Evolutionary conservation across 2,329 filamentous ascomycete species (phyloP), one percentile per base, ranked within the genome.

Genomic region (Colletotrichum sp.): DNA sequence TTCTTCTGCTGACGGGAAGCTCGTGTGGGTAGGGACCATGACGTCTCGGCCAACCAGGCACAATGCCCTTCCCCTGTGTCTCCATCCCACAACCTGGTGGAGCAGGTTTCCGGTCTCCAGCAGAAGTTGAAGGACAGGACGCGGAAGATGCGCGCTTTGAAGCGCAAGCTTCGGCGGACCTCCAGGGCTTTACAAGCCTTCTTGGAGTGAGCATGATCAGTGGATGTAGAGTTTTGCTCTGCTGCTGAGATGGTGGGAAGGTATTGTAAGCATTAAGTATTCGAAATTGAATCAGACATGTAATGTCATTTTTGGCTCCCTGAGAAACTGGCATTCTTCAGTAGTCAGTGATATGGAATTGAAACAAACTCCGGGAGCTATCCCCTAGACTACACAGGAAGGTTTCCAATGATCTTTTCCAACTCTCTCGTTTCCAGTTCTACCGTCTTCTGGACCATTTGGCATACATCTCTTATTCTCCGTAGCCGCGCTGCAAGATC

Each of bases 321-420:
- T n/a, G 39, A 2, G 0, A 44, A 44, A 4, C 8, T n/a, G 16
- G 16, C 18, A 44, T 6, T 8, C 6, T n/a, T 44, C 16, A 10
- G 39, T 0, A 44, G 39, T 44, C 0, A 0, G 1, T 44, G 8
- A 1, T 0, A n/a, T 18, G 5, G 18, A n/a, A 5, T n/a, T n/a
- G 16, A n/a, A 5, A 0, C 39, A 44, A n/a, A 18, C 5, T 44
- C 8, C 39, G 1, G 8, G 10, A 44, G 5, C 39, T 6, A 2
- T 1, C 4, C 2, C 5, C 8, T 44, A 4, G 18, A 44, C 0
- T 44, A 44, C 5, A 18, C 16, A 6, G 39, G 9, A 44, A 44
- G 9, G 2, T 10, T 44, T n/a, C 18, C 1, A 6, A 10, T 10
- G 4, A n/a, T 0, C 18, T 0, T 10, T n/a, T 10, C 5, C 9